A percentile compares a stretch with the other conserved stretches of the same genome.
Evolutionary conservation across 345 rosid species (phyloP).

Genomic region (Gossypium mustelinum): DNA sequence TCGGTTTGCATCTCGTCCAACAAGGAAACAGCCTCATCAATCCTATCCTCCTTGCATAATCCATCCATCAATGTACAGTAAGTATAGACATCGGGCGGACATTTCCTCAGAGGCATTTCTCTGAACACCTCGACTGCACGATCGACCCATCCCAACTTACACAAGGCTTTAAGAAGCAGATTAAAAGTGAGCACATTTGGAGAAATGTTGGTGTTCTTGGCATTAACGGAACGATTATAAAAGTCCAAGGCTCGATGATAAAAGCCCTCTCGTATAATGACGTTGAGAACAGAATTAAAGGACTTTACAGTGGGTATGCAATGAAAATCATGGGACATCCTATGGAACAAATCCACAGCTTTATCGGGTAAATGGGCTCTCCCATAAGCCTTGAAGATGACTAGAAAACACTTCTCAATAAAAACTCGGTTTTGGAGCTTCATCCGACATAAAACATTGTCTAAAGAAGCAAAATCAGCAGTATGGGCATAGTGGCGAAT

Average conservation of each 20-base stretch:
- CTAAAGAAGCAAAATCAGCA: slow-evolving; percentile 55
- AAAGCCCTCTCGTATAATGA: slow-evolving; percentile 54
- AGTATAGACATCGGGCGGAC: slow-evolving; percentile 70
- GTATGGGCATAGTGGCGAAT: slow-evolving; percentile 50
- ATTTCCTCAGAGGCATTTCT: slow-evolving; percentile 56
- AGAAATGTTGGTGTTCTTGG: slow-evolving; percentile 40
- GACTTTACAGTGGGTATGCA: slow-evolving; percentile 75
- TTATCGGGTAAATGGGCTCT: slow-evolving; percentile 55
- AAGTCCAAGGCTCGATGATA: slow-evolving; percentile 63
- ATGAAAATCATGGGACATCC: slow-evolving; percentile 54
- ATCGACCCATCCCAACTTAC: slow-evolving; percentile 70
- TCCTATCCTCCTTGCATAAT: slow-evolving; percentile 70
- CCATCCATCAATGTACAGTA: slow-evolving; percentile 94
- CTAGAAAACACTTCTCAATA: slow-evolving; percentile 51
- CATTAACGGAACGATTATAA: slow-evolving; percentile 43
- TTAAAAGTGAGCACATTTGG: slow-evolving; percentile 74
- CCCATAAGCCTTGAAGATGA: slow-evolving; percentile 71
- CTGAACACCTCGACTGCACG: slow-evolving; percentile 63
- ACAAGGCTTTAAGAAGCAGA: slow-evolving; percentile 62
- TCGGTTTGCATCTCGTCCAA: slow-evolving; percentile 96
- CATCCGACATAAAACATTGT: slow-evolving; percentile 57
- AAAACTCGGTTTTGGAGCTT: slow-evolving; percentile 53
- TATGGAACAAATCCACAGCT: slow-evolving; percentile 63
- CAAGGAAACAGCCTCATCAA: slow-evolving; percentile 75
- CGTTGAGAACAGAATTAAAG: slow-evolving; percentile 82